phyloP scores from a whole-genome alignment of 257 asterid species.

The Thymus mandschuricus region DNA sequence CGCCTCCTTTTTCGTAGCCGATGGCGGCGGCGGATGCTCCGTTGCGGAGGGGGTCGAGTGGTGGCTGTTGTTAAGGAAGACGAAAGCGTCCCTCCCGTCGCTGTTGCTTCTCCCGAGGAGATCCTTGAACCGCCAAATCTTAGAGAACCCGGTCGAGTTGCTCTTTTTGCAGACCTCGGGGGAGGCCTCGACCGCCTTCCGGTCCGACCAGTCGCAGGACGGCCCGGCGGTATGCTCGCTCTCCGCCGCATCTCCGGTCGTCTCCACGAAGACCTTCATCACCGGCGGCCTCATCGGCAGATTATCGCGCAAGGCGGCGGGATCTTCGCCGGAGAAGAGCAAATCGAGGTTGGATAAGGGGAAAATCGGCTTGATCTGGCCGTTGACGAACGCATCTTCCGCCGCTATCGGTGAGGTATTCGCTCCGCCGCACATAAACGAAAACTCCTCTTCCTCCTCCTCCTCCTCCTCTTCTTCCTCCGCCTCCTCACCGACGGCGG shows the following conservation, averaged over 20 bases:
- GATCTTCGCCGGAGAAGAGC: slow-evolving; percentile 41
- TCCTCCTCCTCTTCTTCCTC: slow-evolving; percentile 33
- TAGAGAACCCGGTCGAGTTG: slow-evolving; percentile 71
- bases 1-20: slow-evolving; percentile 27
- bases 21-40: slow-evolving; percentile 7
- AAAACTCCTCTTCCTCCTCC: slow-evolving; percentile 61
- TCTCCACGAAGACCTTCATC: slow-evolving; percentile 55
- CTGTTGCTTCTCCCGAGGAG: slow-evolving; percentile 73
- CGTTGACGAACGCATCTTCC: slow-evolving; percentile 75
- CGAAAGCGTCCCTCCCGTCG: slow-evolving; percentile 93
- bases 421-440: slow-evolving; percentile 60
- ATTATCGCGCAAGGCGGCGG: slow-evolving; percentile 31
- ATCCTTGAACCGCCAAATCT: slow-evolving; percentile 64
- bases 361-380: slow-evolving; percentile 77
- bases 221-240: slow-evolving; percentile 45
- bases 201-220: slow-evolving; percentile 47
- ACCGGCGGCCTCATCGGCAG: slow-evolving; percentile 57
- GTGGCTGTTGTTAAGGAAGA: slow-evolving; percentile 58
- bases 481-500: slow-evolving; percentile 22
- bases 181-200: slow-evolving; percentile 55
- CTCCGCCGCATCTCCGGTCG: slow-evolving; percentile 24
- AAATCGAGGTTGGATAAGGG: slow-evolving; percentile 67
- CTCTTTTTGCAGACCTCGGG: slow-evolving; percentile 65
- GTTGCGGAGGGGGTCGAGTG: slow-evolving; percentile 31
- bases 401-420: slow-evolving; percentile 69